Percentiles rank a stretch among this genome's conserved stretches.
Conservation (phyloP, 495 filamentous ascomycete species). For the Entonaema liquescens region DNA sequence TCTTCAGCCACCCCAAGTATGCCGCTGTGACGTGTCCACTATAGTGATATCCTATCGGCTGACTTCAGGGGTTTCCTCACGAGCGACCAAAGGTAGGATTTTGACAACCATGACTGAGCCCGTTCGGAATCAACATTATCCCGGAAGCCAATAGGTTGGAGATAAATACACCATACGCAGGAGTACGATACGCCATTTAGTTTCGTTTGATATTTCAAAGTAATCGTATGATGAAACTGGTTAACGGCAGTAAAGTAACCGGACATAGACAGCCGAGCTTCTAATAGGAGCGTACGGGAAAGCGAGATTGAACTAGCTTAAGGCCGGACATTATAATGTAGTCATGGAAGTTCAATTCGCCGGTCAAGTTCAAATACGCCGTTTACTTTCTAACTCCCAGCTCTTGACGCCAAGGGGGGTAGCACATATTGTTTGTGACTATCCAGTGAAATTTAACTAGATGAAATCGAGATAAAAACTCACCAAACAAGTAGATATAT, state of each 20-base stretch:
- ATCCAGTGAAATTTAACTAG: not conserved
- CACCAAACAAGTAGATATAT: not conserved
- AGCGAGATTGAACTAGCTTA: not conserved
- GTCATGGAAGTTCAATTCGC: not conserved
- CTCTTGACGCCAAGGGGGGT: not conserved
- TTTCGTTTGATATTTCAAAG: slow-evolving; percentile 21
- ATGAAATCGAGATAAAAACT: not conserved
- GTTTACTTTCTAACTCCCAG: not conserved
- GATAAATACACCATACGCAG: not conserved
- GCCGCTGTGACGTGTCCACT: slow-evolving; percentile 17
- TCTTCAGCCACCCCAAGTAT: slow-evolving; percentile 6
- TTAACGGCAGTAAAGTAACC: not conserved
- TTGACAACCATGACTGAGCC: not conserved
- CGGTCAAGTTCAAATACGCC: not conserved
- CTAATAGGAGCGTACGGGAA: not conserved
- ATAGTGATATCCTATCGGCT: slow-evolving; percentile 7
- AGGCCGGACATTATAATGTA: not conserved
- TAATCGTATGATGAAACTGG: not conserved
- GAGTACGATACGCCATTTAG: not conserved
- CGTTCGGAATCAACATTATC: not conserved
- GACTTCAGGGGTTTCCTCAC: not conserved
- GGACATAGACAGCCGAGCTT: not conserved
- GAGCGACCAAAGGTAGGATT: slow-evolving; percentile 5
- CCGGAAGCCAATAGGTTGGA: not conserved
- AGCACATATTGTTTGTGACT: not conserved